Base-by-base conservation (phyloP, 768 basidiomycete species). In the Rhodocollybia butyracea region DNA sequence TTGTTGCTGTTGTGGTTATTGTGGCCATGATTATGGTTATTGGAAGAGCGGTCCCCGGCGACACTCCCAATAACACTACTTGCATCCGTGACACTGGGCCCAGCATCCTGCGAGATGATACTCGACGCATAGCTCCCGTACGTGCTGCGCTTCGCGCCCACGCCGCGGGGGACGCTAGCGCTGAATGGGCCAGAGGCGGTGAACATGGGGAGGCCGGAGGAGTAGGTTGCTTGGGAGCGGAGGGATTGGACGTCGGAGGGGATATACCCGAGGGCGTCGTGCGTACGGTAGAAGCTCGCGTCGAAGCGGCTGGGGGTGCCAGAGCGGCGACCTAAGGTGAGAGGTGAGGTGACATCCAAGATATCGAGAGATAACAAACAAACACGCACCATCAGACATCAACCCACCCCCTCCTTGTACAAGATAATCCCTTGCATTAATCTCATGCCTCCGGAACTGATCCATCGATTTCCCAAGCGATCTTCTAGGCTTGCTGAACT, bases 401-500 rank as follows among this genome's bases (percentile, higher is more conserved):
- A 74, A 63, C 8, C 68, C 73, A 48, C 61, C 45, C 47, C 75
- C 74, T 31, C 68, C 60, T 15, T 76, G 61, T 45, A 65, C 60
- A 53, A 86, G 69, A 62, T 81, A 93, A 62, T 99, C 97, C 52
- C 87, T 83, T 1, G 95, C 95, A 62, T 80, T 90, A 21, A 91
- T 90, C 69, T 98, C 95, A 66, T 96, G 92, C 48, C 95, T 84
- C 55, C 91, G 88, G 82, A 91, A 95, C 56, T 89, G 91, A 60
- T 96, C 92, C 85, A 94, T 89, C 15, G 91, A 88, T 70, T 94
- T 94, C 61, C 80, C 82, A 36, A 95, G 81, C 4, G 93, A 83
- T 52, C 94, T 88, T 55, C 94, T 85, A 30, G 97, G 97, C 73
- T 97, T 95, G 80, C 92, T 94, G 78, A 99, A 98, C 68, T 98